These are phyloP conservation scores for Leishmania tarentolae DNA, from an alignment of 208 protist genomes.

Conservation along the genomic window DNA sequence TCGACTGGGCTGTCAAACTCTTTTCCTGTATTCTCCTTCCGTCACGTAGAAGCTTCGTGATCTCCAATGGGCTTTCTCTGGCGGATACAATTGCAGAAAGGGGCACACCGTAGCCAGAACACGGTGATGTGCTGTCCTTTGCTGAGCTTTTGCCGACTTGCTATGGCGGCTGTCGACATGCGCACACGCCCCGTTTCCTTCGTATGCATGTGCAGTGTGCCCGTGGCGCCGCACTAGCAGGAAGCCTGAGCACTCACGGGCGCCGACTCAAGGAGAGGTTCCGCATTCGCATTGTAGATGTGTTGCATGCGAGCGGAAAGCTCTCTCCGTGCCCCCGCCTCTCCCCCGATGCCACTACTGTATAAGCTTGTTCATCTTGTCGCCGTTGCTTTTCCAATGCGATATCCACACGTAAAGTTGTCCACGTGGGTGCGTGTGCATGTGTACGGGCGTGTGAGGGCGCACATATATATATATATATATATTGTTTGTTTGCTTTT, in stretches of 20 bases:
- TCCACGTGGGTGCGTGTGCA: not conserved
- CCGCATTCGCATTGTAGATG: not conserved
- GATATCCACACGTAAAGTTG: not conserved
- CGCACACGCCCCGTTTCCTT: not conserved
- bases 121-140: not conserved
- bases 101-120: not conserved
- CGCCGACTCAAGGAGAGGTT: not conserved
- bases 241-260: not conserved
- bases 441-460: conserved; percentile 2
- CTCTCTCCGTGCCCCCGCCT: not conserved
- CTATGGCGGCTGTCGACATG: not conserved
- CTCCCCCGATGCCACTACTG: not conserved
- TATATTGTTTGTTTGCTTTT: not conserved
- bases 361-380: not conserved
- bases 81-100: not conserved
- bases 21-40: not conserved
- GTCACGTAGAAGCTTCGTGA: not conserved
- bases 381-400: not conserved
- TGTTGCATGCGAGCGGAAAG: not conserved
- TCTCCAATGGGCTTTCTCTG: not conserved
- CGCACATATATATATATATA: not conserved
- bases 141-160: not conserved
- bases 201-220: not conserved
- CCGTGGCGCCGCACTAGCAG: not conserved
- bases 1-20: not conserved